phyloP scores from a whole-genome alignment of 306 rosid species.

The Vigna reflexopilosa region DNA sequence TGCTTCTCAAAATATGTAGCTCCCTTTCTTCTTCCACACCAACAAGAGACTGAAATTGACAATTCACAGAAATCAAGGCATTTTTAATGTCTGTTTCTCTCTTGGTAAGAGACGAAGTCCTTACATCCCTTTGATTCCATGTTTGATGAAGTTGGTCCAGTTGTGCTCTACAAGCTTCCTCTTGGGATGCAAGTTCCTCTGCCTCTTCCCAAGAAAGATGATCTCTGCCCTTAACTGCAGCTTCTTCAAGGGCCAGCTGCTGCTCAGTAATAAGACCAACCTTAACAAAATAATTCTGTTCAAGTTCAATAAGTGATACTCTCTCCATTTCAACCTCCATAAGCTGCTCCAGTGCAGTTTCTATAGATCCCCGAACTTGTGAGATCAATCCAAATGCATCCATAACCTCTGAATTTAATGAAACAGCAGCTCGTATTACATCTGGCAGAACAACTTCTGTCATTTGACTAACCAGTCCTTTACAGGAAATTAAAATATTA shows the following conservation, averaged over 20 bases:
- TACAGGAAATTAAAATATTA: conserved; percentile 68
- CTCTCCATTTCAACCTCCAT: conserved; percentile 86
- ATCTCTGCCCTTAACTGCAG: conserved; percentile 89
- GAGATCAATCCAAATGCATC: conserved; percentile 92
- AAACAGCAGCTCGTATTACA: conserved; percentile 78
- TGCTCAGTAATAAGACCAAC: conserved; percentile 91
- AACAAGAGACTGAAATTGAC: conserved; percentile 76
- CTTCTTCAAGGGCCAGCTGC: conserved; percentile 96
- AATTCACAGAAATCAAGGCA: conserved; percentile 66
- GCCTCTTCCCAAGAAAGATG: conserved; percentile 99
- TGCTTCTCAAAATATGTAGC: conserved; percentile 60
- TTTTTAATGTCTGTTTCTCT: conserved; percentile 88
- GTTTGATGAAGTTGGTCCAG: conserved; percentile 90
- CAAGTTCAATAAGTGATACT: conserved; percentile 80
- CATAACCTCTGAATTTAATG: conserved; percentile 87
- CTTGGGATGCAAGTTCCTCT: conserved; percentile 95
- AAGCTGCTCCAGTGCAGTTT: conserved; percentile 81
- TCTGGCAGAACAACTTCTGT: conserved; percentile 82
- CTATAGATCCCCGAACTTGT: conserved; percentile 86
- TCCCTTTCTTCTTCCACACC: conserved; percentile 65
- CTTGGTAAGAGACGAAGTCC: conserved; percentile 70
- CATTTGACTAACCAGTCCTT: conserved; percentile 75
- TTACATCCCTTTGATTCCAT: conserved; percentile 89
- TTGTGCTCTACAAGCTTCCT: conserved; percentile 93
- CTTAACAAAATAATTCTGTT: conserved; percentile 78